Evolutionary conservation across 345 rosid species (phyloP).

Genomic region (Barbarea vulgaris): DNA sequence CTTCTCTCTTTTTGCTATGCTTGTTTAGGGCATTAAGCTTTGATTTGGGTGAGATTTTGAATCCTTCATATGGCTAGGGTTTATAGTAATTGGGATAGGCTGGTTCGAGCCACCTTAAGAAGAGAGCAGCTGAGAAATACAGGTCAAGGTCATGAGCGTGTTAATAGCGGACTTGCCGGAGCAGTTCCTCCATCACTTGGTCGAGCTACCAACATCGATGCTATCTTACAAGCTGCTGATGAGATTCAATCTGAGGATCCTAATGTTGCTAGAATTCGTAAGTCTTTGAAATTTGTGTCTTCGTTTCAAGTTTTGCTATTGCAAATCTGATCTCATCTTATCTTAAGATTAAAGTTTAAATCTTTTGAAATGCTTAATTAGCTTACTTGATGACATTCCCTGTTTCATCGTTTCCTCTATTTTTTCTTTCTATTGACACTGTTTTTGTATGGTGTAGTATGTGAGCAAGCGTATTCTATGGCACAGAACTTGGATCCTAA

Average conservation of each 20-base stretch:
- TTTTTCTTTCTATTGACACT: not conserved
- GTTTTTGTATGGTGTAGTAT: conserved; percentile 52
- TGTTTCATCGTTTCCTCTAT: not conserved
- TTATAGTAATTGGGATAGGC: conserved; percentile 76
- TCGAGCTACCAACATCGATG: conserved; percentile 84
- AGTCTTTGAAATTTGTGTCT: conserved; percentile 27
- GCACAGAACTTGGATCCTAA: conserved; percentile 95
- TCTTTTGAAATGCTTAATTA: not conserved
- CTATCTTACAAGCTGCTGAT: conserved; percentile 89
- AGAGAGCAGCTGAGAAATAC: conserved; percentile 74
- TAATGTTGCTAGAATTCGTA: conserved; percentile 78
- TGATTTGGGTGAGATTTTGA: conserved; percentile 27
- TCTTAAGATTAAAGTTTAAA: not conserved
- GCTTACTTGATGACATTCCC: not conserved
- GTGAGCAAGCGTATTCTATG: conserved; percentile 96
- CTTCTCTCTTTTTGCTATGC: conserved; percentile 8
- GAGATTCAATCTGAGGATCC: conserved; percentile 91
- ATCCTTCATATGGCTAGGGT: conserved; percentile 63
- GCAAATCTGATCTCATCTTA: not conserved
- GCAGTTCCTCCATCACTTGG: conserved; percentile 87
- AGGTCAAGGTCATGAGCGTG: conserved; percentile 62
- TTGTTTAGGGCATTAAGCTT: conserved; percentile 16
- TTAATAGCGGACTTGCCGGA: conserved; percentile 74
- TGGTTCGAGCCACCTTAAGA: conserved; percentile 81
- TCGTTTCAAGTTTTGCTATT: not conserved